Conservation (phyloP, 306 rosid species). For the Vicia villosa region DNA sequence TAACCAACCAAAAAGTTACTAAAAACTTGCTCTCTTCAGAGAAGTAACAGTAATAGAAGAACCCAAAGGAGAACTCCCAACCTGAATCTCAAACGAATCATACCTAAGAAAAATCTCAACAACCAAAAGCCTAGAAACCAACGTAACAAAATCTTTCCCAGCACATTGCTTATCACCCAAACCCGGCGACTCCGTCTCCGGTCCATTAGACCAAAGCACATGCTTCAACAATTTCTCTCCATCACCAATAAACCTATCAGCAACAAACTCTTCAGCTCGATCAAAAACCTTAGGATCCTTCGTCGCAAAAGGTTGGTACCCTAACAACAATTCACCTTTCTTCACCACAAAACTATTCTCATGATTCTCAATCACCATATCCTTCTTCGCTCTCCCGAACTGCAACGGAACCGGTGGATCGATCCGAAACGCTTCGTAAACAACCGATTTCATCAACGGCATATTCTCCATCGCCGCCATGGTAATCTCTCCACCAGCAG, state of each 20-base stretch:
- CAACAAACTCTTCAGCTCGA: slow-evolving; percentile 62
- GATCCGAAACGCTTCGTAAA: slow-evolving; percentile 68
- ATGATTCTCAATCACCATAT: slow-evolving; percentile 77
- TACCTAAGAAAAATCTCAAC: slow-evolving; percentile 77
- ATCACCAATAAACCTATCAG: slow-evolving; percentile 78
- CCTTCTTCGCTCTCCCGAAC: slow-evolving; percentile 67
- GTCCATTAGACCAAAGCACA: slow-evolving; percentile 94
- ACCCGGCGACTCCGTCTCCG: slow-evolving; percentile 54
- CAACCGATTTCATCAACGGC: slow-evolving; percentile 90
- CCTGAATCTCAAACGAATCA: slow-evolving; percentile 85
- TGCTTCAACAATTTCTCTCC: slow-evolving; percentile 71
- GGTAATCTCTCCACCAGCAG: slow-evolving; percentile 70
- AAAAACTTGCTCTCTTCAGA: slow-evolving; percentile 71
- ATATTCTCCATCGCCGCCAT: slow-evolving; percentile 86
- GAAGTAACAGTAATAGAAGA: slow-evolving; percentile 70
- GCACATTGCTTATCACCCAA: slow-evolving; percentile 79
- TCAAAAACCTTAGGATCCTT: slow-evolving; percentile 77
- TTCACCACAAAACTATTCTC: slow-evolving; percentile 74
- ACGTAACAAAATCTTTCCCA: slow-evolving; percentile 70
- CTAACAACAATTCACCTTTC: slow-evolving; percentile 80
- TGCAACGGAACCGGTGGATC: slow-evolving; percentile 90
- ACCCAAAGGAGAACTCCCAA: slow-evolving; percentile 62
- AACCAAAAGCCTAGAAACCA: slow-evolving; percentile 63
- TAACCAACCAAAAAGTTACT: background rate
- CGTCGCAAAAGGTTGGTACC: slow-evolving; percentile 89